Conservation (phyloP, 345 rosid genomes). For the Ceriops decandra region DNA sequence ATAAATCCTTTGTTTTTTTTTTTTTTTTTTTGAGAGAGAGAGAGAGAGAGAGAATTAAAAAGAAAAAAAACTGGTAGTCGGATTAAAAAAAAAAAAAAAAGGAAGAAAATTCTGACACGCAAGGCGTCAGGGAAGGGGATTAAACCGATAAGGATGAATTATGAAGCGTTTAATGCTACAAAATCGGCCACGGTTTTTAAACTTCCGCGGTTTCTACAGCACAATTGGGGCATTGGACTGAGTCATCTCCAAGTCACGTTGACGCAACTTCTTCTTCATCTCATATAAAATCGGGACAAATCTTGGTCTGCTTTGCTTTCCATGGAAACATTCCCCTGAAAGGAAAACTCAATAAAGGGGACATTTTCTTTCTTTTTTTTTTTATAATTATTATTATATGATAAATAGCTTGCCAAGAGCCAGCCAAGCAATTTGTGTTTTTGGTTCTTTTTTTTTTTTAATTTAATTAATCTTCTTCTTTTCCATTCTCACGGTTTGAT, state of each 20-base stretch:
- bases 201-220: background rate
- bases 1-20: too few species aligned
- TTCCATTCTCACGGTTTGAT: too few species aligned
- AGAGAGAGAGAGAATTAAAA: too few species aligned
- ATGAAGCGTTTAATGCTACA: background rate
- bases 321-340: background rate
- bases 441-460: background rate
- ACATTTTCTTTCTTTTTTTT: background rate
- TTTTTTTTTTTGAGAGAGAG: too few species aligned
- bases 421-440: background rate
- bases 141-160: too few species aligned
- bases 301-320: constrained; percentile 1
- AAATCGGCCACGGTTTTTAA: background rate
- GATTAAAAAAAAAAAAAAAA: too few species aligned
- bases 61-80: too few species aligned
- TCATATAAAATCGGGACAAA: background rate
- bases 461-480: too few species aligned
- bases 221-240: background rate
- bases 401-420: background rate
- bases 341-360: background rate
- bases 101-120: too few species aligned
- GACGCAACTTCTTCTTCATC: background rate
- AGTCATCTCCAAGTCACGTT: background rate
- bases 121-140: too few species aligned
- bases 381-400: background rate